Evolutionary conservation across 305 asterid species (phyloP), one percentile per base, ranked within the genome.

Genomic region (Euphrasia arctica): DNA sequence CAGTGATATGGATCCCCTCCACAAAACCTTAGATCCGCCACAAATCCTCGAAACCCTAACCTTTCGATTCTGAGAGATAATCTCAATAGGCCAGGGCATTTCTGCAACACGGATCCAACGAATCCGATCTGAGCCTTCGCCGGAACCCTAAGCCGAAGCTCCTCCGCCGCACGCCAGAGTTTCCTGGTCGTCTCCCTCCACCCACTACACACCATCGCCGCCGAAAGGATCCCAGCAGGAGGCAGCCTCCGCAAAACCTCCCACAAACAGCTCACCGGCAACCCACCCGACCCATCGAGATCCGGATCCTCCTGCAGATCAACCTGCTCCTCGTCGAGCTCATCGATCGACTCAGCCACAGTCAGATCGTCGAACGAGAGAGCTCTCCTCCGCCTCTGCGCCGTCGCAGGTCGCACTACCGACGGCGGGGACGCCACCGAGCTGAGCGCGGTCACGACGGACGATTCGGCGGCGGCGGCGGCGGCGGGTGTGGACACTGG

Each of bases 151-250:
- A 94, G 83, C 39, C 91, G 69, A 3, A 94, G 87, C 86, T 94
- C 97, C 81, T 86, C 97, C 65, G 93, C 87, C 67, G 87, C 92
- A 52, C 76, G 73, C 99, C 99, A 90, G 10, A 90, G 61, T 83
- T 72, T 74, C 76, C 69, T 83, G 27, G 87, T 66, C 52, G 84
- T 72, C 56, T 86, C 91, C 69, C 95, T 83, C 97, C 96, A 94
- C 11, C 95, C 91, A 67, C 70, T 80, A 62, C 96, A 86, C 65
- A 94, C 99, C 64, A 78, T 78, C 62, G 91, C 95, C 70, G 91
- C 89, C 60, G 86, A 78, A 63, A 86, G 63, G 77, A 94, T 43
- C 57, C 79, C 79, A 5, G 76, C 58, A 3, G 99, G 99, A 65
- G 96, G 95, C 62, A 94, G 70, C 76, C 99, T 85, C 88, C 75